Base-by-base conservation (phyloP, 2,329 filamentous ascomycete species). In the Coniella vitis region DNA sequence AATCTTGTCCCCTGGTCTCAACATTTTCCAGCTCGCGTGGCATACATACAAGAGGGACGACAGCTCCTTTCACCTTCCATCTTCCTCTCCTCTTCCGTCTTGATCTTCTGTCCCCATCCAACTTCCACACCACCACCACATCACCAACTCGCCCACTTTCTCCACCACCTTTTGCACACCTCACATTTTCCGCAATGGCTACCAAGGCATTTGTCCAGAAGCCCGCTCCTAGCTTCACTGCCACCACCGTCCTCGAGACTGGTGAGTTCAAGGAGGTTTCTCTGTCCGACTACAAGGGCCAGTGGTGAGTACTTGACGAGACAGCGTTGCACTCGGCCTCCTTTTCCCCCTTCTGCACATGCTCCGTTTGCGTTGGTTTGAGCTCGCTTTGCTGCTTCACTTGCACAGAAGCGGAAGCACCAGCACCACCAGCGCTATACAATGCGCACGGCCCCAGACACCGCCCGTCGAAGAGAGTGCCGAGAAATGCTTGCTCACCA, bases 201-300 rank as follows among this genome's bases (percentile, higher is more conserved):
- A 56, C 65, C 45, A 53, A 53, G 51, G 69, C 69, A 38, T 72
- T 72, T 54, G 70, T 76, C 50, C 71, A 74, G 60, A 64, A 67
- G 42, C 72, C 69, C 49, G 73, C 73, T 32, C 73, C 73, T 34
- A 66, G 54, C 55, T 76, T 76, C 64, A 74, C 62, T 53, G 70
- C 71, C 55, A 72, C 67, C 52, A 72, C 72, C 56, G 66, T 76
- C 60, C 71, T 75, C 56, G 65, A 73, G 38, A 69, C 67, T 45
- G 68, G 68, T 51, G 69, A 72, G 62, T 71, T 73, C 63, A 71
- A 69, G 62, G 69, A 73, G 55, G 63, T 72, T 45, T 65, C 63
- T 21, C 64, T 73, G 40, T 68, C 67, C 9, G 69, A 73, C 53
- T 73, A 67, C 51, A 60, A 62, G 36, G 70, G 73, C 54, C 68